Evolutionary conservation across 768 basidiomycete species (phyloP).

Genomic region (Panus rudis): DNA sequence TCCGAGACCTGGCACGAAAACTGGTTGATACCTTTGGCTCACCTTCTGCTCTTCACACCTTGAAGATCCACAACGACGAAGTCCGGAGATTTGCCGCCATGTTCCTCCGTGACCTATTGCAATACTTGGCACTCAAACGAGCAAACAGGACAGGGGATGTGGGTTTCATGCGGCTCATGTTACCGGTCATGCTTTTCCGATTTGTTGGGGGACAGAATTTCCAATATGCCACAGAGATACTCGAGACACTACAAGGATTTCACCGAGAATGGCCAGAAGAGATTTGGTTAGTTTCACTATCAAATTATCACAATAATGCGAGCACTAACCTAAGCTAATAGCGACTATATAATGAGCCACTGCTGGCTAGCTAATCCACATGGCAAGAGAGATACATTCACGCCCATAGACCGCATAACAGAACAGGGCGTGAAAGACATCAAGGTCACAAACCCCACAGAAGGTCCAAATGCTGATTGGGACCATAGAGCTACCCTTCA

Average conservation of each 20-base stretch:
- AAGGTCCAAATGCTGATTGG: too few species aligned
- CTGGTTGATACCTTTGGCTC: conserved; percentile 25
- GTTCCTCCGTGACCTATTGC: conserved; percentile 24
- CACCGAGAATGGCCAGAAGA: conserved; percentile 21
- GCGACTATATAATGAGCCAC: conserved; percentile 21
- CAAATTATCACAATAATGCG: too few species aligned
- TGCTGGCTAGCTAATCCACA: conserved; percentile 28
- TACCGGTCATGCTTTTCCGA: conserved; percentile 20
- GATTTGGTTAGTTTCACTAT: conserved; percentile 16
- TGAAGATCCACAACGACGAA: conserved; percentile 1
- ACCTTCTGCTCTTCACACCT: conserved; percentile 19
- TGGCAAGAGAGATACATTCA: conserved; percentile 17
- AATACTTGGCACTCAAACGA: conserved; percentile 28
- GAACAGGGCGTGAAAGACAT: conserved; percentile 32
- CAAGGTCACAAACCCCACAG: too few species aligned
- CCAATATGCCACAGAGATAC: conserved; percentile 22
- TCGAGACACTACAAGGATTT: conserved; percentile 23
- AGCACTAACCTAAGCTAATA: too few species aligned
- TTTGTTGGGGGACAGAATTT: conserved; percentile 21
- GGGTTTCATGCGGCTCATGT: conserved; percentile 17
- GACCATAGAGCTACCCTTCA: too few species aligned
- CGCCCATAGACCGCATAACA: conserved; percentile 25
- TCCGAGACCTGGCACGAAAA: conserved; percentile 20
- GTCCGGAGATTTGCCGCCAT: conserved; percentile 4
- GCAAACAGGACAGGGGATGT: conserved; percentile 29